Percentiles rank a stretch among this genome's conserved stretches.
phyloP scores from a whole-genome alignment of 2,329 filamentous ascomycete genomes.

The Cercospora sp. region DNA sequence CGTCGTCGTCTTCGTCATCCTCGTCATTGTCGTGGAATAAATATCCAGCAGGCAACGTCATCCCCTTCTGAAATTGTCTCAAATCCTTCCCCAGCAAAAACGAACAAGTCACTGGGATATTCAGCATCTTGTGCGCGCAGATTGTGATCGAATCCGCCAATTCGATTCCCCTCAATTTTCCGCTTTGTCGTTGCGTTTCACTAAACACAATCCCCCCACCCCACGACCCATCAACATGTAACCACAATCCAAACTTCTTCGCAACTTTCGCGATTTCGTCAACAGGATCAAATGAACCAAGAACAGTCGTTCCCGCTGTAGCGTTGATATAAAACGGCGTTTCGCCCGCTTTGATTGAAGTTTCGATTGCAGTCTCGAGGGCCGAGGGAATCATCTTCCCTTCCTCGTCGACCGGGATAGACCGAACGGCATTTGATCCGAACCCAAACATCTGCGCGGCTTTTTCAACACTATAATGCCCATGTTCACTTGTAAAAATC shows the following conservation, averaged over 20 bases:
- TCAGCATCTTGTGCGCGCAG: slow-evolving; percentile 98
- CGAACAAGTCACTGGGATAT: slow-evolving; percentile 84
- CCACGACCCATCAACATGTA: slow-evolving; percentile 93
- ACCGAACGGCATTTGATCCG: slow-evolving; percentile 70
- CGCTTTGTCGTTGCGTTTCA: slow-evolving; percentile 49
- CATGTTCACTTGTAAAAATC: slow-evolving; percentile 84
- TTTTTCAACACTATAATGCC: slow-evolving; percentile 94
- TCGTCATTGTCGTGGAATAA: slow-evolving; percentile 43
- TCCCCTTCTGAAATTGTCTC: slow-evolving; percentile 74
- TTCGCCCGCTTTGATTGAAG: too few relatives aligned
- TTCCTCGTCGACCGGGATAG: slow-evolving; percentile 69
- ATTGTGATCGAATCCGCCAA: slow-evolving; percentile 80
- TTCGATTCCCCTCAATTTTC: slow-evolving; percentile 68
- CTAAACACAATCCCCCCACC: slow-evolving; percentile 83
- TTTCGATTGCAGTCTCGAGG: slow-evolving; percentile 43
- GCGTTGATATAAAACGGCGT: slow-evolving; percentile 91
- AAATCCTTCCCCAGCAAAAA: slow-evolving; percentile 81
- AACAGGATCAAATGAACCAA: slow-evolving; percentile 86
- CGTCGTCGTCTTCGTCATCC: slow-evolving; percentile 26
- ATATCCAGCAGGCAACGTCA: slow-evolving; percentile 84
- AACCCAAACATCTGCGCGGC: slow-evolving; percentile 88
- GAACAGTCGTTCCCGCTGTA: slow-evolving; percentile 90
- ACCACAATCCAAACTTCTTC: slow-evolving; percentile 72
- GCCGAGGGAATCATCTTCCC: slow-evolving; percentile 71
- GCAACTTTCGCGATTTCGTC: slow-evolving; percentile 68